Evolutionary conservation across 2,329 filamentous ascomycete genomes (phyloP).

Genomic region (Fusarium agapanthi): DNA sequence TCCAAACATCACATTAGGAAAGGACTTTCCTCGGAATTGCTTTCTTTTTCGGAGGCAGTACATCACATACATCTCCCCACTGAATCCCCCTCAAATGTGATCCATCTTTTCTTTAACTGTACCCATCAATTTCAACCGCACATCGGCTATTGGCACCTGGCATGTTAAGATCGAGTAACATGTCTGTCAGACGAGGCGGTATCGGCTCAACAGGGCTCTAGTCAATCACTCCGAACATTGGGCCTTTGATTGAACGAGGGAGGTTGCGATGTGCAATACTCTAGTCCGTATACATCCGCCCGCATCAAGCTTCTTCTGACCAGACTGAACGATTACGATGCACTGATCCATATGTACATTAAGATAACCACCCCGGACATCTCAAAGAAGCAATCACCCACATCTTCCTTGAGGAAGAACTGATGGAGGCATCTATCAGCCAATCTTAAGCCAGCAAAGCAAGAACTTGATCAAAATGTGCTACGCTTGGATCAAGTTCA

Average conservation of each 20-base stretch:
- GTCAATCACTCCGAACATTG: background rate
- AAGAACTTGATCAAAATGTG: background rate
- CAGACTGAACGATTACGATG: background rate
- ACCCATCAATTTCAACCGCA: conserved; percentile 13
- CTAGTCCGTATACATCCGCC: background rate
- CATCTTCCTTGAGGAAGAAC: background rate
- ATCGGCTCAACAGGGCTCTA: background rate
- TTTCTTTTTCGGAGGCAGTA: conserved; percentile 9
- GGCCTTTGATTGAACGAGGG: background rate
- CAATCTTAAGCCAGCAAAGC: background rate
- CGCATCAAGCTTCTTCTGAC: background rate
- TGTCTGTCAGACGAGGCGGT: conserved; percentile 8
- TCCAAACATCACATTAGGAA: background rate
- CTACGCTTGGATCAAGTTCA: background rate
- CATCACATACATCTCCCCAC: conserved; percentile 1
- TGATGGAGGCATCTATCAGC: background rate
- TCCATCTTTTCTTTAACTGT: conserved; percentile 1
- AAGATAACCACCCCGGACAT: background rate
- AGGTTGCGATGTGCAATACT: background rate
- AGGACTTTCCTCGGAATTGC: conserved; percentile 27
- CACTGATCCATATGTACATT: background rate
- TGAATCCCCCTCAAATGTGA: conserved; percentile 2
- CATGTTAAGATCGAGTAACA: conserved; percentile 3
- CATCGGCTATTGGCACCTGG: background rate
- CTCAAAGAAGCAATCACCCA: background rate